Conservation (phyloP, 202 grass and related monocot species). For the Tripidium arundinaceum region DNA sequence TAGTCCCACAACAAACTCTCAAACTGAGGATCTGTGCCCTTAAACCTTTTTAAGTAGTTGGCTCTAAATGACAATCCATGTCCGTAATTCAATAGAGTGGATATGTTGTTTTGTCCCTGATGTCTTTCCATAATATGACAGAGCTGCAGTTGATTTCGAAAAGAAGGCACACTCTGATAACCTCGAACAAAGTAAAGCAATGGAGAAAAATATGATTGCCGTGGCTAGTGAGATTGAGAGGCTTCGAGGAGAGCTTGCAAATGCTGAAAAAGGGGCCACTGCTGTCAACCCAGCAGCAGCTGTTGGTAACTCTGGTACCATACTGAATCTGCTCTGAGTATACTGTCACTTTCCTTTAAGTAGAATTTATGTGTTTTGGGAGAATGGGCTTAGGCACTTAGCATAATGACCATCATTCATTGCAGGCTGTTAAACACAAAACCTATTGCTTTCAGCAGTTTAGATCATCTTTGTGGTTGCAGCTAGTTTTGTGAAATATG, state of each 20-base stretch:
- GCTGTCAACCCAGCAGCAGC: slow-evolving; percentile 38
- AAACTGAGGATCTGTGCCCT: background rate
- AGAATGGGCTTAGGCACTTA: background rate
- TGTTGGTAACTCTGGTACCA: slow-evolving; percentile 52
- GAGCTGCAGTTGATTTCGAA: slow-evolving; percentile 89
- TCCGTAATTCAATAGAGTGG: background rate
- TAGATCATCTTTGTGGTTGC: background rate
- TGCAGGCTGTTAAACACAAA: background rate
- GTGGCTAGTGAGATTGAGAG: slow-evolving; percentile 82
- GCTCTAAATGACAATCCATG: background rate
- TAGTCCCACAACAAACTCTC: background rate
- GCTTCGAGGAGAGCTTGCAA: slow-evolving; percentile 65
- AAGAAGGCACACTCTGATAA: slow-evolving; percentile 96
- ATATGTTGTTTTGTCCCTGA: slow-evolving; percentile 26
- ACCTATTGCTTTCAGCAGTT: slow-evolving; percentile 9
- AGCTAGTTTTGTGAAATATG: background rate
- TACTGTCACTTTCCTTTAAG: slow-evolving; percentile 4
- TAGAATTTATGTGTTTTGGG: slow-evolving; percentile 23
- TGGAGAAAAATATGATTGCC: slow-evolving; percentile 73
- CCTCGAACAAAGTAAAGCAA: slow-evolving; percentile 69
- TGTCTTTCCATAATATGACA: slow-evolving; percentile 34
- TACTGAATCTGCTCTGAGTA: slow-evolving; percentile 25
- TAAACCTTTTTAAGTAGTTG: background rate
- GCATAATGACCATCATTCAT: background rate
- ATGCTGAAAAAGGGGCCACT: slow-evolving; percentile 54